Evolutionary conservation across 169 alveolate species (phyloP), one percentile per base, ranked within the genome.

Genomic region (Plasmodium yoelii): DNA sequence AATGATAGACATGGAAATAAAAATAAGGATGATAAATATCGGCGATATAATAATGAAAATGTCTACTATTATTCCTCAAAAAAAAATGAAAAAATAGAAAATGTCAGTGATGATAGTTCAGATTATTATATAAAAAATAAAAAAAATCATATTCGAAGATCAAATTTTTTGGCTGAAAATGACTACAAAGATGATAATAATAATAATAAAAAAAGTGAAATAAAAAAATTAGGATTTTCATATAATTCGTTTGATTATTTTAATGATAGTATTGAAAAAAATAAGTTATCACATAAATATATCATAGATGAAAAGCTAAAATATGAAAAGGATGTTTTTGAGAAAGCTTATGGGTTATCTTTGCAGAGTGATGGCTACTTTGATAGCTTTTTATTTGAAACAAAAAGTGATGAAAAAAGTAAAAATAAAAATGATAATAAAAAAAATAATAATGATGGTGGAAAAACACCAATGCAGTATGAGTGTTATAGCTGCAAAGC

Each of bases 401-500:
- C n/a, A 0, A 55, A 75, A 44, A 28, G 61, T 15, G 22, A 63
- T 2, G 67, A 49, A 22, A 26, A 55, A 46, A 28, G 13, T 7
- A 73, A 8, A 39, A 42, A 26, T n/a, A 7, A 26, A 24, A 28
- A 59, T 5, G n/a, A n/a, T n/a, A n/a, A n/a, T n/a, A n/a, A n/a
- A n/a, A n/a, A n/a, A n/a, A n/a, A n/a, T n/a, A n/a, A n/a, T n/a
- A n/a, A n/a, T n/a, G n/a, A n/a, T n/a, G 46, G 39, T 10, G 47
- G 18, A 47, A 46, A 44, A 12, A 61, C 49, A 8, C 24, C 19
- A 18, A 55, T 56, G 13, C 56, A 75, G 42, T 75, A 75, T 55
- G 77, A 75, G 44, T 75, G 88, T n/a, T 75, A 61, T 19, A 75
- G 88, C 34, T 75, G 88, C 42, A 75, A 75, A 22, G 71, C 88